Evolutionary conservation across 2,329 filamentous ascomycete species (phyloP).

Genomic region (Teratosphaeria viscida): DNA sequence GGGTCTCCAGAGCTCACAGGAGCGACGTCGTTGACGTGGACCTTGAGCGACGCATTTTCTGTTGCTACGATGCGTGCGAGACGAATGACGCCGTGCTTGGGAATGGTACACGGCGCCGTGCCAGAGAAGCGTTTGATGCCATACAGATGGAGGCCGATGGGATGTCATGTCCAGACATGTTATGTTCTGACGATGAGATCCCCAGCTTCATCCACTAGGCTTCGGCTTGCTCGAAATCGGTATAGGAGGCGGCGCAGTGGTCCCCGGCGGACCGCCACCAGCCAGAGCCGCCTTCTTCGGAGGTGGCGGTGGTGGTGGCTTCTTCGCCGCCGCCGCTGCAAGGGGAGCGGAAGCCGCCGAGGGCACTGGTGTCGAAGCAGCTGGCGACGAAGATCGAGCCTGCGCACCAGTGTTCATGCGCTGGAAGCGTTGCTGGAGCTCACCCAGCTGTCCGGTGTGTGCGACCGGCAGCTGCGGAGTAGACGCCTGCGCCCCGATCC

Average conservation of each 20-base stretch:
- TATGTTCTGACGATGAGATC: not conserved
- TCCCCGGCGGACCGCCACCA: constrained; percentile 9
- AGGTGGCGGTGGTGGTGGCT: constrained; percentile 46
- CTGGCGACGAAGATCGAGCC: constrained; percentile 6
- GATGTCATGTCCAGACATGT: not conserved
- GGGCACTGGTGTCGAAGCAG: constrained; percentile 4
- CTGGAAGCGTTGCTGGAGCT: constrained; percentile 58
- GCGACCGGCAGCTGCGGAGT: constrained; percentile 11
- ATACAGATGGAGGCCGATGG: constrained; percentile 28
- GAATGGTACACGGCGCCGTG: constrained; percentile 4
- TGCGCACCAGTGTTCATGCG: constrained; percentile 33
- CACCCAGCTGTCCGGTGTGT: constrained; percentile 43
- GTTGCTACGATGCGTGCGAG: constrained; percentile 12
- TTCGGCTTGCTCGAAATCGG: constrained; percentile 47
- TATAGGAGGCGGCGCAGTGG: constrained; percentile 42
- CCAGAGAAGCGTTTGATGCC: constrained; percentile 21
- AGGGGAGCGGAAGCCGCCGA: not conserved
- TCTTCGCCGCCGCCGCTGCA: constrained; percentile 33
- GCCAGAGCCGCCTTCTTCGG: constrained; percentile 43
- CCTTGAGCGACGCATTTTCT: constrained; percentile 9
- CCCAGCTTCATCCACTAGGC: constrained; percentile 5
- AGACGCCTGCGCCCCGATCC: constrained; percentile 46
- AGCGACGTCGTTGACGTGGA: constrained; percentile 12
- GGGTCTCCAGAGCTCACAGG: constrained; percentile 27
- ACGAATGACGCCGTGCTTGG: constrained; percentile 17